Conservation (phyloP, 352 stramenopile genomes). For the Phytophthora pini region DNA sequence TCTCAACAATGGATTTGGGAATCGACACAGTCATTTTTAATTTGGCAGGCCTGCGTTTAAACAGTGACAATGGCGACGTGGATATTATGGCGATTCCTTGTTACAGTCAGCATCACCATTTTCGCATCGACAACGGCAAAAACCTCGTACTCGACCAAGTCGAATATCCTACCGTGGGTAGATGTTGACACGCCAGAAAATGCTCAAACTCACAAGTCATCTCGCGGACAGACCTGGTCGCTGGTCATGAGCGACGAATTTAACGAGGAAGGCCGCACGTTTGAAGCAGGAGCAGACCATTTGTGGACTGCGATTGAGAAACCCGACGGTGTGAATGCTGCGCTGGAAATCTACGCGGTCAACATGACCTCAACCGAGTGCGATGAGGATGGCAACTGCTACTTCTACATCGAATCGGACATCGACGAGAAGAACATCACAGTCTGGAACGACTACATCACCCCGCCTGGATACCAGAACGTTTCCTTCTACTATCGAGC, state of each 20-base stretch:
- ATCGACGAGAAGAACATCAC: conserved; percentile 23
- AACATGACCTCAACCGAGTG: conserved; percentile 21
- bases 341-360: conserved; percentile 15
- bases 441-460: conserved; percentile 10
- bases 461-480: conserved; percentile 5
- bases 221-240: conserved; percentile 8
- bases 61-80: neutral
- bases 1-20: neutral
- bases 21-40: conserved; percentile 5
- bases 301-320: conserved; percentile 20
- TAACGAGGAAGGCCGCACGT: conserved; percentile 13
- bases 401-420: conserved; percentile 54
- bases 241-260: conserved; percentile 23
- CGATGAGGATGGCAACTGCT: conserved; percentile 27
- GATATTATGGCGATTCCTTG: neutral
- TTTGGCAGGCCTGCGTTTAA: neutral
- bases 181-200: conserved; percentile 51
- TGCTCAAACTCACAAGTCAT: conserved; percentile 14
- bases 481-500: conserved; percentile 49
- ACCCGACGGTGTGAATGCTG: conserved; percentile 16
- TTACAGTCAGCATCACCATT: neutral
- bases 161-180: conserved; percentile 46
- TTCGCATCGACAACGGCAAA: neutral
- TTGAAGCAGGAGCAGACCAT: conserved; percentile 16
- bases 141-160: conserved; percentile 22